phyloP scores from a whole-genome alignment of 352 stramenopile species.

The Globisporangium yorkense region DNA sequence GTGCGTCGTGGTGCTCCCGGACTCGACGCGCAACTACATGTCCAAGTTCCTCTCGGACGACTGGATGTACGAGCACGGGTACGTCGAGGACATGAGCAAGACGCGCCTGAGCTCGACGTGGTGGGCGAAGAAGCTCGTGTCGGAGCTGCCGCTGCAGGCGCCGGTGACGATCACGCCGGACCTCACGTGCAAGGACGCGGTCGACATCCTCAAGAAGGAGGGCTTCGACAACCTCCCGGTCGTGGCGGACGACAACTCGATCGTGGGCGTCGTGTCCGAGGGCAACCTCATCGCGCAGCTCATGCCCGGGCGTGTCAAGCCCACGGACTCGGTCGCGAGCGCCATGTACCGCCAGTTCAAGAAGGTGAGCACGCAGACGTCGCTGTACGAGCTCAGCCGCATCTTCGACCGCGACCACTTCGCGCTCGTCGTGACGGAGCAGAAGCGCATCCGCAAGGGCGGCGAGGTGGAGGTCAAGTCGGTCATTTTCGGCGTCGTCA shows the following conservation, averaged over 20 bases:
- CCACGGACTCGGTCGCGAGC: constrained; percentile 73
- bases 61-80: constrained; percentile 88
- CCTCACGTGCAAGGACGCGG: constrained; percentile 87
- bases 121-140: constrained; percentile 90
- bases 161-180: constrained; percentile 85
- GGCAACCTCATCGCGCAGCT: constrained; percentile 92
- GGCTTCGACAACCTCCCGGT: constrained; percentile 81
- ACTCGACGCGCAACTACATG: constrained; percentile 98
- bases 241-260: constrained; percentile 57
- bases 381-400: constrained; percentile 84
- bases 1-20: constrained; percentile 92
- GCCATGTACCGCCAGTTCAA: constrained; percentile 95
- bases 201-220: constrained; percentile 90
- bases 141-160: constrained; percentile 62
- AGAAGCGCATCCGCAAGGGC: constrained; percentile 17
- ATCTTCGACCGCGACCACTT: constrained; percentile 97
- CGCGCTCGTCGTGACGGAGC: constrained; percentile 78
- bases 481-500: constrained; percentile 89
- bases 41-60: constrained; percentile 95
- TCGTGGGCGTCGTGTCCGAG: constrained; percentile 93
- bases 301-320: constrained; percentile 76
- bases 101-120: constrained; percentile 82
- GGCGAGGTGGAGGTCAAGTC: constrained; percentile 52
- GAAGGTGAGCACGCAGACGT: constrained; percentile 84
- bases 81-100: constrained; percentile 61